Conservation (phyloP, 345 rosid species). For the Syzygium aromaticum region DNA sequence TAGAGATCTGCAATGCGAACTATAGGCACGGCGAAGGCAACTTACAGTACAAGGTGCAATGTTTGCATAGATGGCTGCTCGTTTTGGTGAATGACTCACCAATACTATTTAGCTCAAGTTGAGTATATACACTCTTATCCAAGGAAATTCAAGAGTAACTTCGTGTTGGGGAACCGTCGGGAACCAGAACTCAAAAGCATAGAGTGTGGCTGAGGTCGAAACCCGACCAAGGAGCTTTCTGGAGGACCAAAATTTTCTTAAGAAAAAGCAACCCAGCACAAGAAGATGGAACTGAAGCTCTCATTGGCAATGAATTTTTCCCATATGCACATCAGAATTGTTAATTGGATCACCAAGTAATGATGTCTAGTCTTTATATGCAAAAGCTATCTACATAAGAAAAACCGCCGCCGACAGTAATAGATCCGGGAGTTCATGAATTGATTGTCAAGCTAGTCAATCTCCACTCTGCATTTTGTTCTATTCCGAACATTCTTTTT, state of each 20-base stretch:
- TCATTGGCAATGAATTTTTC: background rate
- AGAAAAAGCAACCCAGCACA: background rate
- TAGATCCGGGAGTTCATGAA: background rate
- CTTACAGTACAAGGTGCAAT: background rate
- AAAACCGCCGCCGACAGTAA: background rate
- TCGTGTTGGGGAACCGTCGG: background rate
- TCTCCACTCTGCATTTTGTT: background rate
- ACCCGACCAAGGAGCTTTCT: background rate
- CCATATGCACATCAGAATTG: background rate
- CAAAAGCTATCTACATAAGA: background rate
- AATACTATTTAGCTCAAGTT: background rate
- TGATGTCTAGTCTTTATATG: background rate
- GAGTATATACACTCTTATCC: background rate
- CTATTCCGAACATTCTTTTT: slow-evolving; percentile 17
- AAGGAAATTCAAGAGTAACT: background rate
- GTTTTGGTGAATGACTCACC: background rate
- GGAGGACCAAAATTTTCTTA: background rate
- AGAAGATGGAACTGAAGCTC: background rate
- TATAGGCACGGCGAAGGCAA: background rate
- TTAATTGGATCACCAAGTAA: background rate
- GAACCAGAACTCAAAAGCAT: background rate
- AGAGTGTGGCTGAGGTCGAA: background rate
- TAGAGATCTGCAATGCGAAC: no score
- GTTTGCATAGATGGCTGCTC: background rate
- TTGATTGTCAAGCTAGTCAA: background rate